Evolutionary conservation across 257 asterid species (phyloP).

Genomic region (Solanum rostratum): DNA sequence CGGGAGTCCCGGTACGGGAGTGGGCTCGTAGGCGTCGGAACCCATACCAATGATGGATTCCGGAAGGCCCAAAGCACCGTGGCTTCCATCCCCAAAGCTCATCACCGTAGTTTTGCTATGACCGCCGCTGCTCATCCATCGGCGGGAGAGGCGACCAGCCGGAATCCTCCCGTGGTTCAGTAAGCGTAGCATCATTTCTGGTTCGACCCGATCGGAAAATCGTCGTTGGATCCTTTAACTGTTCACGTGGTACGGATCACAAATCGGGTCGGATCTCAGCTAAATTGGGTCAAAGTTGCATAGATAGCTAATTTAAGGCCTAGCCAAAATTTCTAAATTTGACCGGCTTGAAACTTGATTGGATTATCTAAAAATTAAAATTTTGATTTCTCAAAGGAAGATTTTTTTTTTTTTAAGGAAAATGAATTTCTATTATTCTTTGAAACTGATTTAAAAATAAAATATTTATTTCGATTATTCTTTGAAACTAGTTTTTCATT

Average conservation of each 20-base stretch:
- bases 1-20: slow-evolving; percentile 59
- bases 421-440: too few species aligned
- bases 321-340: too few species aligned
- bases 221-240: background rate
- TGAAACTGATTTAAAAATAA: too few species aligned
- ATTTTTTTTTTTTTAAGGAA: too few species aligned
- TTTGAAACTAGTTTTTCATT: too few species aligned
- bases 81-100: slow-evolving; percentile 93
- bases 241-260: background rate
- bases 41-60: slow-evolving; percentile 33
- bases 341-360: too few species aligned
- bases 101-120: slow-evolving; percentile 34
- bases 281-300: too few species aligned
- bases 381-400: too few species aligned
- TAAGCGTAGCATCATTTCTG: slow-evolving; percentile 12
- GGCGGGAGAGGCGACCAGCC: slow-evolving; percentile 27
- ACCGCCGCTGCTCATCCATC: slow-evolving; percentile 31
- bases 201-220: background rate
- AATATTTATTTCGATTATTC: too few species aligned
- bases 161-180: background rate
- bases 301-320: too few species aligned
- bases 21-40: slow-evolving; percentile 83
- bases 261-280: background rate
- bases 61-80: slow-evolving; percentile 68
- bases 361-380: too few species aligned